Base-by-base conservation (phyloP, 2,329 filamentous ascomycete genomes). In the Aureobasidium sp. region DNA sequence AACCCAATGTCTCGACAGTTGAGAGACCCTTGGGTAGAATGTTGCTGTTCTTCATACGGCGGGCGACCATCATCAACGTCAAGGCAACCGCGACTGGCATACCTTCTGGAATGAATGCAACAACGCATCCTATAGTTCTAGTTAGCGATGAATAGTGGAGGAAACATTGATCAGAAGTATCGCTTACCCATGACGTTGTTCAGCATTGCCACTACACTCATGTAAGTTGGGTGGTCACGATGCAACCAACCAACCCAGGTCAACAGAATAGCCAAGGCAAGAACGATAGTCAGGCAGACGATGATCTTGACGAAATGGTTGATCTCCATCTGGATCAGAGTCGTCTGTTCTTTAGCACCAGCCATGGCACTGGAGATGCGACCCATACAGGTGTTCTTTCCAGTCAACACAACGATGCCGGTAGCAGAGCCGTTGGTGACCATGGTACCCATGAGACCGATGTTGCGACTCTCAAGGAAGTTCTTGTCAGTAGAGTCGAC, bases 161-260 rank as follows among this genome's bases (percentile, higher is more conserved):
- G 22, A 14, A 12, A 39, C 6, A 12, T 7, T 6, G 9, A 9
- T 6, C 27, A 12, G 1, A 20, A 27, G 8, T 34, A 3, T 14
- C 27, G 27, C 49, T 53, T 22, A 17, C 75, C 75, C 73, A 79
- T 78, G 58, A 77, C 75, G n/a, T 78, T 75, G 69, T 77, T 76
- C 1, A 79, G 69, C 73, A 79, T 78, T 0, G 71, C 72, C 22
- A 76, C 76, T 7, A 78, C 75, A 34, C 71, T 74, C 70, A 79
- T 76, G 69, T 72, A 79, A 0, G 39, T 65, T 2, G 57, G 62
- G 53, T 79, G 76, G 5, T 77, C 71, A 5, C 65, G 65, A 0
- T 74, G 69, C 1, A 79, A 66, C 77, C 77, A 79, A 2, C 70
- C 75, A 5, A 71, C 67, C 77, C 77, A 82, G 1, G 78, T 77